Evolutionary conservation across 75 land plant species (phyloP), one percentile per base, ranked within the genome.

Genomic region (Ceratopteris richardii): DNA sequence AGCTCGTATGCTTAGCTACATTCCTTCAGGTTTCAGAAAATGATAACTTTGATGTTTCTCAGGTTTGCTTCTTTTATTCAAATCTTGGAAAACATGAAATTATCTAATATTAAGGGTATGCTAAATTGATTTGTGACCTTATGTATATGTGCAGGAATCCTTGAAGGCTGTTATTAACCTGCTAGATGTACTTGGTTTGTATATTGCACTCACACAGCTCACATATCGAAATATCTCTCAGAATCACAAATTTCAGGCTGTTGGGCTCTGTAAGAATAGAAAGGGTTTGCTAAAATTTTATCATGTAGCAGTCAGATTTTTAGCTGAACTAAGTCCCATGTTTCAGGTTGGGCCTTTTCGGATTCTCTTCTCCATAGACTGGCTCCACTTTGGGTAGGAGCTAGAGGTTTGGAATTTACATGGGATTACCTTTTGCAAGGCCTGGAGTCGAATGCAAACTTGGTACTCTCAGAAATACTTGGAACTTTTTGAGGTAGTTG

Each of bases 371-470:
- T 94, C 18, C 96, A 94, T 62, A 74, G 90, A 71, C 44, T 94
- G 62, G 85, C 87, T 59, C 98, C 98, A 26, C 80, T 94, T 48
- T 94, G 98, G 98, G 81, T 94, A 7, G 98, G 98, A 28, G 98
- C 98, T 31, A 82, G 81, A 59, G 98, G 98, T 28, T 58, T 88
- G 26, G 98, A 94, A 51, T 94, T 94, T 50, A 89, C 98, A 22
- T 94, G 96, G 98, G 96, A 89, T 42, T 83, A 78, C 63, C 77
- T 94, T 46, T 52, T 89, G 17, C 87, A 89, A 66, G 98, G 98
- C 20, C 62, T 94, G 31, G 96, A 94, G 68, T 84, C 98, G 64
- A 94, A 94, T 83, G 98, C 87, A 29, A 94, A 89, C 72, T 66
- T 94, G 87, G 98, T 92, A 51, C 29, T 42, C 51, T 41, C 22